Percentiles rank a stretch among this genome's conserved stretches.
These are phyloP conservation scores for Sclerotinia nivalis DNA, from an alignment of 2,329 filamentous ascomycete species.

Conservation along the genomic window DNA sequence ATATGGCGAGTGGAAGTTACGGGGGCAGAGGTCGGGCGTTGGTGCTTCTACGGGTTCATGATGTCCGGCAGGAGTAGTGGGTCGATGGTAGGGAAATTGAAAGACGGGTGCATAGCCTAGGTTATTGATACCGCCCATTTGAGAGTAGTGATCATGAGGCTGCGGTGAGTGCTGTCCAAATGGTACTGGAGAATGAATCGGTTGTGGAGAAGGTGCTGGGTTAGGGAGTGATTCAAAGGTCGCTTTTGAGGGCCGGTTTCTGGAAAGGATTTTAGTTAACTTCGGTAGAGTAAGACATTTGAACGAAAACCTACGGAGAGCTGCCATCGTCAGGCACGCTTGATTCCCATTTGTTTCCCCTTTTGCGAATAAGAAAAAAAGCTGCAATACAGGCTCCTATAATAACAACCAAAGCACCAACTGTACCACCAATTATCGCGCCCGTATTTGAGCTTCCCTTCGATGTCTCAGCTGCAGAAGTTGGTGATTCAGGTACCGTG, in stretches of 20 bases:
- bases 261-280: neutral
- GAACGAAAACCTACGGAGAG: conserved; percentile 8
- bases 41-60: conserved; percentile 10
- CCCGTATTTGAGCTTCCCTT: conserved; percentile 11
- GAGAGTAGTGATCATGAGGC: conserved; percentile 10
- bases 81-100: conserved; percentile 10
- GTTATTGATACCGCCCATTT: neutral
- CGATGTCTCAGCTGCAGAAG: neutral
- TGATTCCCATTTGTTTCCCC: neutral
- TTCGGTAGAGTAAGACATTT: neutral
- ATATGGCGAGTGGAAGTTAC: conserved; percentile 8
- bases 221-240: conserved; percentile 12
- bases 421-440: conserved; percentile 11
- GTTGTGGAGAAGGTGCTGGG: neutral
- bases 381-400: conserved; percentile 3
- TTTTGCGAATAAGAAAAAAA: conserved; percentile 7
- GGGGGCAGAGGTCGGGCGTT: conserved; percentile 7
- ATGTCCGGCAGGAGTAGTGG: conserved; percentile 9
- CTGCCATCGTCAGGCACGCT: neutral
- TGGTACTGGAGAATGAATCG: neutral
- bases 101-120: conserved; percentile 16
- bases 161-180: neutral
- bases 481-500: conserved; percentile 8
- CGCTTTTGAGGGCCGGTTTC: neutral
- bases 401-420: conserved; percentile 9